Evolutionary conservation across 2,329 filamentous ascomycete species (phyloP).

Genomic region (Davidsoniella australis): DNA sequence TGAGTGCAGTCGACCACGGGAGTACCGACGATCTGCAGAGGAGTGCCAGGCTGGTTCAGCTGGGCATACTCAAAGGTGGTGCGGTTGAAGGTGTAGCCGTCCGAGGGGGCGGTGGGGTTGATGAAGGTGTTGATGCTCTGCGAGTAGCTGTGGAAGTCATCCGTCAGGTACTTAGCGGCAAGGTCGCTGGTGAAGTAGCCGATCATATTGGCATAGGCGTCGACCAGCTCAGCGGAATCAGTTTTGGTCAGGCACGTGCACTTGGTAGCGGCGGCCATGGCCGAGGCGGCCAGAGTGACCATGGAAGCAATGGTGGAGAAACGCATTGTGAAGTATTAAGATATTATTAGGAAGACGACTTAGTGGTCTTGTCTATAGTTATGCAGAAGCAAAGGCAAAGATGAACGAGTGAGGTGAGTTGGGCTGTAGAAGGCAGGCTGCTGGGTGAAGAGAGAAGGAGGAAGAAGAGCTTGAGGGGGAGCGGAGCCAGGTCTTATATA

Average conservation of each 20-base stretch:
- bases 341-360: background rate
- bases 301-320: slow-evolving; percentile 8
- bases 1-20: slow-evolving; percentile 12
- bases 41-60: slow-evolving; percentile 7
- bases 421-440: background rate
- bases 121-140: slow-evolving; percentile 15
- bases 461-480: background rate
- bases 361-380: background rate
- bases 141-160: slow-evolving; percentile 12
- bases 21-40: slow-evolving; percentile 8
- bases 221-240: slow-evolving; percentile 10
- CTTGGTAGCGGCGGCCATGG: slow-evolving; percentile 4
- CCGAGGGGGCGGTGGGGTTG: slow-evolving; percentile 6
- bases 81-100: slow-evolving; percentile 13
- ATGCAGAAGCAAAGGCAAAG: slow-evolving; percentile 2
- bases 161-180: slow-evolving; percentile 11
- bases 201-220: slow-evolving; percentile 30
- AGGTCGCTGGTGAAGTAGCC: slow-evolving; percentile 35
- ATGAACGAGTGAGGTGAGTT: slow-evolving; percentile 4
- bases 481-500: too few species aligned
- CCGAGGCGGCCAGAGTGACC: slow-evolving; percentile 8
- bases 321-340: slow-evolving; percentile 8
- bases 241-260: slow-evolving; percentile 13
- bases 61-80: slow-evolving; percentile 11
- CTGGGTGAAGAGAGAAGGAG: background rate